These are phyloP conservation scores for Cadophora gregata DNA, from an alignment of 2,329 filamentous ascomycete species.

Conservation along the genomic window DNA sequence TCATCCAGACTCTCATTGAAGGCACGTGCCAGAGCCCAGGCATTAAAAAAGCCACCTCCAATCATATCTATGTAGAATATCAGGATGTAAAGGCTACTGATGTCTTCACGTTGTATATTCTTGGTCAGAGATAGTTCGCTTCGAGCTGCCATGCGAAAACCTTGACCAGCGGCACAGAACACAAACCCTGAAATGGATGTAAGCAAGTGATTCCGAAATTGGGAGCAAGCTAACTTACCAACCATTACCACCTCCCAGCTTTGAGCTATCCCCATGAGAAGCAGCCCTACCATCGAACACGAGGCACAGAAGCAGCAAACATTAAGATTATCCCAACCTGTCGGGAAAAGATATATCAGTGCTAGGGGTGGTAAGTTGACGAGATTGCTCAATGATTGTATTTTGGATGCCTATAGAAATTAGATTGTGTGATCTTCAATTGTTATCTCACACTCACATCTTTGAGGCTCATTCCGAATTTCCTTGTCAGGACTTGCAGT, in stretches of 20 bases:
- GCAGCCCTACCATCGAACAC: not conserved
- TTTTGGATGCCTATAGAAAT: not conserved
- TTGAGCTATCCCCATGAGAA: not conserved
- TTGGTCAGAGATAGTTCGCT: not conserved
- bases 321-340: not conserved
- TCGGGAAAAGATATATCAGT: not conserved
- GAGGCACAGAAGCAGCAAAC: not conserved
- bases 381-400: not conserved
- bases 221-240: not conserved
- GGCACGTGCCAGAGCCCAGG: not conserved
- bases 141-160: constrained; percentile 2
- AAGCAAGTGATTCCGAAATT: not conserved
- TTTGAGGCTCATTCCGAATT: not conserved
- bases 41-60: not conserved
- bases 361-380: not conserved
- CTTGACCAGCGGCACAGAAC: not conserved
- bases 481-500: not conserved
- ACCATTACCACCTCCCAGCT: not conserved
- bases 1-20: not conserved
- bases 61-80: constrained; percentile 6
- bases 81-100: not conserved
- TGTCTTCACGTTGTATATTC: not conserved
- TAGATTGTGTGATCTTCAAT: not conserved
- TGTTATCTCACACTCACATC: not conserved
- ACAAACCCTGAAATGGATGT: not conserved